phyloP scores from a whole-genome alignment of 768 basidiomycete species.

The Phanerochaete sordida region DNA sequence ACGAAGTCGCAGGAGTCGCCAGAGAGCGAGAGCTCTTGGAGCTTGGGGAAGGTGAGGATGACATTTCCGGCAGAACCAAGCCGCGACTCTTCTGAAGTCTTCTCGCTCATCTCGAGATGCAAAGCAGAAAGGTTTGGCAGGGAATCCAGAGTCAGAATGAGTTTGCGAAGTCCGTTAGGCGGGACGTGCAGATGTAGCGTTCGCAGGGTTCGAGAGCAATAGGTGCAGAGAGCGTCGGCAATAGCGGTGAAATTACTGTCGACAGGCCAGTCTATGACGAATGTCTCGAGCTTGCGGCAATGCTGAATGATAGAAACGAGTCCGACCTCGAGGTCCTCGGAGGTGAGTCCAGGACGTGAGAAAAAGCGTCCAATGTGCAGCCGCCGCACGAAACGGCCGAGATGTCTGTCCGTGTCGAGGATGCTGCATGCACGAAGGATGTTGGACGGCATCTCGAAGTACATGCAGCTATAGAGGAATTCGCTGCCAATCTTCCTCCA shows the following conservation, averaged over 20 bases:
- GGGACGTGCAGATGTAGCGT: slow-evolving; percentile 63
- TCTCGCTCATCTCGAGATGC: slow-evolving; percentile 47
- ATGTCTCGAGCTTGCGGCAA: slow-evolving; percentile 72
- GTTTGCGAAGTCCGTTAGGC: slow-evolving; percentile 50
- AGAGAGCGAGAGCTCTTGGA: slow-evolving; percentile 61
- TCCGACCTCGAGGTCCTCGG: slow-evolving; percentile 43
- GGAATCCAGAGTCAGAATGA: slow-evolving; percentile 69
- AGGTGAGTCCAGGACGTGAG: slow-evolving; percentile 37
- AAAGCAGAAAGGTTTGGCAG: slow-evolving; percentile 54
- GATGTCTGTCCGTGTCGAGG: slow-evolving; percentile 47
- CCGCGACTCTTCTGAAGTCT: slow-evolving; percentile 35
- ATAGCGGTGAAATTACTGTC: slow-evolving; percentile 55
- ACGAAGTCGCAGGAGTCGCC: slow-evolving; percentile 63
- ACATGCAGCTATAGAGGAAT: slow-evolving; percentile 65
- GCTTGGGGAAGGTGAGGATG: slow-evolving; percentile 45
- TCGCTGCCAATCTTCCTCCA: slow-evolving; percentile 64
- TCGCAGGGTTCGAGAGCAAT: slow-evolving; percentile 46
- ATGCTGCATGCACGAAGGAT: slow-evolving; percentile 48
- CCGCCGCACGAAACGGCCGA: slow-evolving; percentile 72
- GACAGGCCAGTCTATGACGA: slow-evolving; percentile 67
- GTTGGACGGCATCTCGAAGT: slow-evolving; percentile 58
- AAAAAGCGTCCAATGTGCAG: slow-evolving; percentile 63
- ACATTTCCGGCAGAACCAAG: slow-evolving; percentile 63
- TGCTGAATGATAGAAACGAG: slow-evolving; percentile 57
- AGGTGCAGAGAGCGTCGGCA: slow-evolving; percentile 58